A percentile compares a stretch with the other conserved stretches of the same genome.
Conservation (phyloP, 2,329 filamentous ascomycete genomes). For the Hymenotorrendiella dingleyae region DNA sequence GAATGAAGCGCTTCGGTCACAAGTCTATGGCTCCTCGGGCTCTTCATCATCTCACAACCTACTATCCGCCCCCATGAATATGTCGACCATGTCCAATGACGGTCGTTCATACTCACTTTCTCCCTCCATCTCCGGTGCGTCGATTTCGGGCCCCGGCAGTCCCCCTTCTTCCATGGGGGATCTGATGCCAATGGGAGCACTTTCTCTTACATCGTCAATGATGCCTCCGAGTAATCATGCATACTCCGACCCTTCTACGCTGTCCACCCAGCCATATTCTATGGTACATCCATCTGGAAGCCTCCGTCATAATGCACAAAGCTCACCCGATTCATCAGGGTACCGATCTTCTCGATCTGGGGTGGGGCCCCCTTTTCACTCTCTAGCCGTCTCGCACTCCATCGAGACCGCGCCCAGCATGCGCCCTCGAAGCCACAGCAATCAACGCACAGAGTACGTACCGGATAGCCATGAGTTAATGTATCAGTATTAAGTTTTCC, state of each 20-base stretch:
- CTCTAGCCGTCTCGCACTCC: constrained; percentile 26
- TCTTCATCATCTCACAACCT: constrained; percentile 20
- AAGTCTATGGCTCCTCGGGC: constrained; percentile 32
- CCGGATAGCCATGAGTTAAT: neutral
- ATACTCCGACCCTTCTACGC: constrained; percentile 26
- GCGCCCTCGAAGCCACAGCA: constrained; percentile 13
- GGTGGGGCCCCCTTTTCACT: constrained; percentile 31
- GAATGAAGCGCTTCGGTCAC: constrained; percentile 34
- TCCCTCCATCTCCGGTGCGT: constrained; percentile 29
- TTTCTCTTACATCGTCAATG: constrained; percentile 30
- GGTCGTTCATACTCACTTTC: constrained; percentile 29
- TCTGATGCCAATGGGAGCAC: constrained; percentile 28
- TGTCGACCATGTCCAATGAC: constrained; percentile 19
- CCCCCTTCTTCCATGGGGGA: constrained; percentile 27
- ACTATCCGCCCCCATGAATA: constrained; percentile 21
- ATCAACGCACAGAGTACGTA: constrained; percentile 20
- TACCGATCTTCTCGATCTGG: constrained; percentile 30
- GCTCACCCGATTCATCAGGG: constrained; percentile 33
- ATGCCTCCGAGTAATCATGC: constrained; percentile 26
- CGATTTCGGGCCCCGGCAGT: constrained; percentile 27
- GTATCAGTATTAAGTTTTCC: constrained; percentile 14
- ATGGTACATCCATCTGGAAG: constrained; percentile 32
- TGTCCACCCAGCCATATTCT: constrained; percentile 30
- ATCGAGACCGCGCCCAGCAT: constrained; percentile 17
- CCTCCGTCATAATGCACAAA: constrained; percentile 33